Conservation (phyloP, 2,329 filamentous ascomycete species). For the Arthroderma uncinatum region DNA sequence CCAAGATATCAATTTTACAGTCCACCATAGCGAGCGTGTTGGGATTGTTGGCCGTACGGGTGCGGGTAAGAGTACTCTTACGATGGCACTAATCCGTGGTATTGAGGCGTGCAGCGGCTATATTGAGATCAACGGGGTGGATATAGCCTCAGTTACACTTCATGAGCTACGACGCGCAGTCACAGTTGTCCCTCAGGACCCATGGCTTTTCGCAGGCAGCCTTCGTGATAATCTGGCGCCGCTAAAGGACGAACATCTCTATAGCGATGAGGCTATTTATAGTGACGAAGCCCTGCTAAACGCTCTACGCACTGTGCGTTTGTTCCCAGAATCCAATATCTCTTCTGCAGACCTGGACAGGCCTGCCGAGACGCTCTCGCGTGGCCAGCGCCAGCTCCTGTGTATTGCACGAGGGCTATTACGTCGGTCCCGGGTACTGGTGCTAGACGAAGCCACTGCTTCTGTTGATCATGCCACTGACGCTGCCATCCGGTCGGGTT, state of each 20-base stretch:
- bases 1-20: constrained; percentile 82
- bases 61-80: constrained; percentile 87
- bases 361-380: constrained; percentile 41
- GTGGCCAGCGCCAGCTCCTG: constrained; percentile 55
- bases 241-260: constrained; percentile 30
- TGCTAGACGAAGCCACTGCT: constrained; percentile 57
- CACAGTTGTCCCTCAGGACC: constrained; percentile 95
- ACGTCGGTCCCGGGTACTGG: constrained; percentile 48
- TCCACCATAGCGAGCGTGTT: constrained; percentile 76
- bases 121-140: constrained; percentile 51
- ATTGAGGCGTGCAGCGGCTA: constrained; percentile 71
- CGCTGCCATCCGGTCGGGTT: constrained; percentile 43
- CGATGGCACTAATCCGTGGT: constrained; percentile 85
- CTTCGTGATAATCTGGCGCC: constrained; percentile 92
- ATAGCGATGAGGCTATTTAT: constrained; percentile 35
- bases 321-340: not conserved
- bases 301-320: constrained; percentile 44
- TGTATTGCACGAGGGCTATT: constrained; percentile 53
- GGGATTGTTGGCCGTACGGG: constrained; percentile 91
- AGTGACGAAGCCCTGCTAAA: constrained; percentile 96
- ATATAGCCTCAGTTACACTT: constrained; percentile 80
- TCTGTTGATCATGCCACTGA: constrained; percentile 54
- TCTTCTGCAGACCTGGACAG: constrained; percentile 37
- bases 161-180: constrained; percentile 76
- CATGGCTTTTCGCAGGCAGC: constrained; percentile 84